phyloP scores from a whole-genome alignment of 768 basidiomycete genomes.

The Sarcodon sp. region DNA sequence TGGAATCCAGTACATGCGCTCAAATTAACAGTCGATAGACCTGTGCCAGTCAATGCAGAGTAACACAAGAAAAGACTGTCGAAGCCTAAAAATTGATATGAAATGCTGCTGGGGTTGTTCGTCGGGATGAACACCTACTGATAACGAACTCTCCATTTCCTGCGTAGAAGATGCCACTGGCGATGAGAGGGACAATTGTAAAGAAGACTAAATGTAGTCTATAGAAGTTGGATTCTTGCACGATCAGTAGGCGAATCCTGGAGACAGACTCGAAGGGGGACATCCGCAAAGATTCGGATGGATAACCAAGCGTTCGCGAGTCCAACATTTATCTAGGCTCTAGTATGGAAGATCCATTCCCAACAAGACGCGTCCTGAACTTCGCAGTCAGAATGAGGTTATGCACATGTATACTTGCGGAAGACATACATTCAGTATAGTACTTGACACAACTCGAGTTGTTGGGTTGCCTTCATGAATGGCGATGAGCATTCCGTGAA shows the following conservation, averaged over 20 bases:
- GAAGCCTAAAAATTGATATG: constrained; percentile 24
- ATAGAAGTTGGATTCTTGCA: constrained; percentile 34
- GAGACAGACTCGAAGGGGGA: too few relatives aligned
- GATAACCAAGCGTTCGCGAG: too few relatives aligned
- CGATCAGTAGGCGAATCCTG: constrained; percentile 1
- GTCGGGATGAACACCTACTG: constrained; percentile 6
- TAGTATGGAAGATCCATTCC: too few relatives aligned
- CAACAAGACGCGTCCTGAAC: too few relatives aligned
- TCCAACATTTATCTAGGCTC: too few relatives aligned
- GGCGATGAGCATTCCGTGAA: too few relatives aligned
- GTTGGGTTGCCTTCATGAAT: too few relatives aligned
- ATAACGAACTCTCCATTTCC: constrained; percentile 37
- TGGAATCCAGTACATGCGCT: constrained; percentile 35
- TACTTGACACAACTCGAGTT: too few relatives aligned
- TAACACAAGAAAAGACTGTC: constrained; percentile 53
- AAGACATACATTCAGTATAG: too few relatives aligned
- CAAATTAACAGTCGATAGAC: constrained; percentile 29
- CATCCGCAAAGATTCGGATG: too few relatives aligned
- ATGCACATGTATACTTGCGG: too few relatives aligned
- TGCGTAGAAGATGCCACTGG: constrained; percentile 53
- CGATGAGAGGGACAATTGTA: constrained; percentile 43
- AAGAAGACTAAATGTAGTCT: constrained; percentile 37
- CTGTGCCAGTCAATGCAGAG: constrained; percentile 38
- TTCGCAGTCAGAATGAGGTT: too few relatives aligned
- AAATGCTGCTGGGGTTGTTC: neutral